Evolutionary conservation across 208 protist species (phyloP).

Genomic region (Hexamita inflata): DNA sequence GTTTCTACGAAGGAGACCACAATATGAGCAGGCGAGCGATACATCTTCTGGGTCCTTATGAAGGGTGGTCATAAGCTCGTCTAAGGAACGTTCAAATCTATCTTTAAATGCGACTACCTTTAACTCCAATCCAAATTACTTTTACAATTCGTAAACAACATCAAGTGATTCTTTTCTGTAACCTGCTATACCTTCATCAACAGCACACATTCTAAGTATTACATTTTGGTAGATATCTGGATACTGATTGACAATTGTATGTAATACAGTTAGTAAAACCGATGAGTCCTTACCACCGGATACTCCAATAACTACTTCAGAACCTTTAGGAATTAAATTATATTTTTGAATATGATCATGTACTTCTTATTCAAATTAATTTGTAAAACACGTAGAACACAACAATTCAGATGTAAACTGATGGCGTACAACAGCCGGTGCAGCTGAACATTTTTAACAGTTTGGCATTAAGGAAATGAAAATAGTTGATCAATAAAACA

Average conservation of each 20-base stretch:
- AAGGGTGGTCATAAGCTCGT: constrained; percentile 66
- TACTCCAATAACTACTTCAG: constrained; percentile 57
- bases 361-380: constrained; percentile 69
- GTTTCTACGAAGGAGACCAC: constrained; percentile 84
- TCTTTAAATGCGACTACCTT: constrained; percentile 76
- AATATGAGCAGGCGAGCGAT: constrained; percentile 59
- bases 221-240: not conserved
- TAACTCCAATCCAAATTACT: constrained; percentile 70
- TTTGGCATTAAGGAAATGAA: too few species aligned
- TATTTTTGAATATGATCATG: constrained; percentile 74
- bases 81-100: constrained; percentile 86
- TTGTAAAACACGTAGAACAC: constrained; percentile 41
- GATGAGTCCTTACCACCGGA: constrained; percentile 40
- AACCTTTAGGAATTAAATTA: constrained; percentile 64
- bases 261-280: constrained; percentile 72
- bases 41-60: not conserved
- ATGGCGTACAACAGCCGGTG: too few species aligned
- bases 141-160: constrained; percentile 73
- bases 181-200: constrained; percentile 89
- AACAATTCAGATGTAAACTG: too few species aligned
- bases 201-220: constrained; percentile 68
- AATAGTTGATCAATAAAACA: too few species aligned
- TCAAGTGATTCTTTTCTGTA: constrained; percentile 88
- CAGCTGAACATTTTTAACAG: too few species aligned
- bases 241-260: constrained; percentile 65